Conservation (phyloP, 2,329 filamentous ascomycete genomes). For the Phialophora verrucosa region DNA sequence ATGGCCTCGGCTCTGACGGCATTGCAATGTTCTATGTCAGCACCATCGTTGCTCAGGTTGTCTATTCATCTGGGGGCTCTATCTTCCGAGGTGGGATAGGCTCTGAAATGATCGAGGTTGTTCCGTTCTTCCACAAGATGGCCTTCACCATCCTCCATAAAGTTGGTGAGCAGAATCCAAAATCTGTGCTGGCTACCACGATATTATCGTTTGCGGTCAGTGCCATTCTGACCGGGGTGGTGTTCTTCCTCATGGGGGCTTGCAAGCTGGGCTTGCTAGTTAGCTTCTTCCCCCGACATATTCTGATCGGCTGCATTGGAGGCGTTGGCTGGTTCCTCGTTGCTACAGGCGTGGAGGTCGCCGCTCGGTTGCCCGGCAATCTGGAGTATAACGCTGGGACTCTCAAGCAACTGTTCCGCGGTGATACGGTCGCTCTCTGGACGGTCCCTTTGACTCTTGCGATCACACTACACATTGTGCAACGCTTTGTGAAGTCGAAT, state of each 20-base stretch:
- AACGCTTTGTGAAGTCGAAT: slow-evolving; percentile 77
- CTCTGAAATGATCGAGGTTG: slow-evolving; percentile 97
- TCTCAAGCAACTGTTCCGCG: slow-evolving; percentile 72
- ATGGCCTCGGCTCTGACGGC: slow-evolving; percentile 83
- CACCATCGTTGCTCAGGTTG: slow-evolving; percentile 90
- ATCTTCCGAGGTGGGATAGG: slow-evolving; percentile 90
- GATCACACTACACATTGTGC: slow-evolving; percentile 74
- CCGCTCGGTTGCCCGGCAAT: slow-evolving; percentile 82
- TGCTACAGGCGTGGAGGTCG: slow-evolving; percentile 90
- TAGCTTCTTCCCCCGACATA: slow-evolving; percentile 95
- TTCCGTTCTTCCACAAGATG: slow-evolving; percentile 99
- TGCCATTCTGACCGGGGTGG: slow-evolving; percentile 84
- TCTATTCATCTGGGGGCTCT: slow-evolving; percentile 82
- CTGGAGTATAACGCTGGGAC: slow-evolving; percentile 81
- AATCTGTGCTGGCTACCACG: slow-evolving; percentile 90
- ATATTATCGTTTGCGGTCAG: slow-evolving; percentile 90
- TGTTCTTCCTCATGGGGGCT: slow-evolving; percentile 89
- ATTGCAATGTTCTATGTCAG: slow-evolving; percentile 99
- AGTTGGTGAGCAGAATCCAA: slow-evolving; percentile 79
- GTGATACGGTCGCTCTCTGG: slow-evolving; percentile 83
- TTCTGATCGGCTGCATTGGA: slow-evolving; percentile 94
- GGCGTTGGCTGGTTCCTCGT: slow-evolving; percentile 95
- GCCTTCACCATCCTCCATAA: slow-evolving; percentile 80
- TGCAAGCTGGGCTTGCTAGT: slow-evolving; percentile 90
- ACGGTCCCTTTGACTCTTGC: slow-evolving; percentile 77